phyloP scores from a whole-genome alignment of 1,284 basidiomycete species.

The Anthracocystis setariae region DNA sequence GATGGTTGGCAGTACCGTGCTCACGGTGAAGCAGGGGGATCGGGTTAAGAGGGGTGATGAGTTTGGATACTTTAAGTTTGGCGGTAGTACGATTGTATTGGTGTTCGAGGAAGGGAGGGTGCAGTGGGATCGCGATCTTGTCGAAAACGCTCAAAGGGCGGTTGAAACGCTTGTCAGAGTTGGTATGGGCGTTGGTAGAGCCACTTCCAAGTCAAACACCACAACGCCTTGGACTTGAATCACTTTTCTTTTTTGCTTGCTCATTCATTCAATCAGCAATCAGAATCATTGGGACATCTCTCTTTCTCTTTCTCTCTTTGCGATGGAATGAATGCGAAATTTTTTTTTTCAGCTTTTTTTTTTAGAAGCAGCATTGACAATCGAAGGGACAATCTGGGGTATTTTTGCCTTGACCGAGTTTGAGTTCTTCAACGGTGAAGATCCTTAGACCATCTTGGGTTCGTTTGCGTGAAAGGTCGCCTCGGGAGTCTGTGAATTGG shows the following conservation, averaged over 20 bases:
- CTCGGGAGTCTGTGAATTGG: slow-evolving; percentile 27
- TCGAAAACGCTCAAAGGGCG: slow-evolving; percentile 75
- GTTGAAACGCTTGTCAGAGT: slow-evolving; percentile 81
- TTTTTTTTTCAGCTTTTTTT: too few species aligned
- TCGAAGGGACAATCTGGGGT: slow-evolving; percentile 38
- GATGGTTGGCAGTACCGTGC: slow-evolving; percentile 76
- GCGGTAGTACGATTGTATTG: slow-evolving; percentile 61
- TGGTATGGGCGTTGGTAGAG: slow-evolving; percentile 56
- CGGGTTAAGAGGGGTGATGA: slow-evolving; percentile 83
- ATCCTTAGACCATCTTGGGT: slow-evolving; percentile 36
- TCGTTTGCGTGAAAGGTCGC: slow-evolving; percentile 7
- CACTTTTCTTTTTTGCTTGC: too few species aligned
- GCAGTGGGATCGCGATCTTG: slow-evolving; percentile 89
- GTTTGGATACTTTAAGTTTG: slow-evolving; percentile 74
- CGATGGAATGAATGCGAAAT: too few species aligned
- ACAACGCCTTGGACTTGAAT: too few species aligned
- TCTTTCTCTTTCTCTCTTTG: too few species aligned
- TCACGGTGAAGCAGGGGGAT: slow-evolving; percentile 85
- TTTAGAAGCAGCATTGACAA: slow-evolving; percentile 36
- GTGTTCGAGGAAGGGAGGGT: slow-evolving; percentile 78
- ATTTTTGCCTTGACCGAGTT: slow-evolving; percentile 20
- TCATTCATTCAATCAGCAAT: too few species aligned
- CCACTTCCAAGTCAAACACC: too few species aligned
- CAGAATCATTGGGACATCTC: too few species aligned
- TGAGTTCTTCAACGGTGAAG: slow-evolving; percentile 22